A percentile compares a stretch with the other conserved stretches of the same genome.
Conservation (phyloP, 306 rosid genomes). For the Trifolium fragiferum region DNA sequence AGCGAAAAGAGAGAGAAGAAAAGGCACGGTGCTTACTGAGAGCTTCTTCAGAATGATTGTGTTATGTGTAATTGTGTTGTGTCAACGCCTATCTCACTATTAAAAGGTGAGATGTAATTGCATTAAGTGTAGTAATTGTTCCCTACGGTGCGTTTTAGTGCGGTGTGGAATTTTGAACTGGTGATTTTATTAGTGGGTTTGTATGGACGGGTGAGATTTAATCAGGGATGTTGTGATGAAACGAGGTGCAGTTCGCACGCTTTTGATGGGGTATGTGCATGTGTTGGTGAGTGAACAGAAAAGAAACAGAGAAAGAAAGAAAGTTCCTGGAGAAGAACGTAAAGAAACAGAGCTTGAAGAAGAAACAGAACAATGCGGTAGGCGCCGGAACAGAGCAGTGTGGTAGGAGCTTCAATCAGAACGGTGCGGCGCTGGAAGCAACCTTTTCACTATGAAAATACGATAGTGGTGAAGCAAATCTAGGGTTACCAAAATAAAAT, state of each 20-base stretch:
- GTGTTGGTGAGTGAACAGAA: background rate
- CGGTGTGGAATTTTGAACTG: background rate
- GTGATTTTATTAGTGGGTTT: background rate
- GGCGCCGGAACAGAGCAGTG: too few species aligned
- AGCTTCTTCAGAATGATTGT: background rate
- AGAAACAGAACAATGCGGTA: too few species aligned
- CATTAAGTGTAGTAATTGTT: background rate
- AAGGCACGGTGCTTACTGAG: background rate
- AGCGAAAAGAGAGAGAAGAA: background rate
- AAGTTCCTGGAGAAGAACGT: too few species aligned
- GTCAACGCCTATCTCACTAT: constrained; percentile 33
- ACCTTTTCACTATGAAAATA: too few species aligned
- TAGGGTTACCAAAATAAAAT: too few species aligned
- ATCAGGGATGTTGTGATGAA: background rate
- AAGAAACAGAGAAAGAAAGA: too few species aligned
- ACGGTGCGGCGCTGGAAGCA: too few species aligned
- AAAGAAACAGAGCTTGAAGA: too few species aligned
- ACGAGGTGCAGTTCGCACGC: constrained; percentile 29
- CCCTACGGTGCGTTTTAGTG: background rate
- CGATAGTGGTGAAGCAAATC: too few species aligned
- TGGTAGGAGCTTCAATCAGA: too few species aligned
- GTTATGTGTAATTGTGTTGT: background rate
- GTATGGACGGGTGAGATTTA: background rate
- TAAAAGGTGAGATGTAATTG: constrained; percentile 17
- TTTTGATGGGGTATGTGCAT: background rate